Evolutionary conservation across 331 rosid genomes (phyloP).

Genomic region (Cucumis variabilis): DNA sequence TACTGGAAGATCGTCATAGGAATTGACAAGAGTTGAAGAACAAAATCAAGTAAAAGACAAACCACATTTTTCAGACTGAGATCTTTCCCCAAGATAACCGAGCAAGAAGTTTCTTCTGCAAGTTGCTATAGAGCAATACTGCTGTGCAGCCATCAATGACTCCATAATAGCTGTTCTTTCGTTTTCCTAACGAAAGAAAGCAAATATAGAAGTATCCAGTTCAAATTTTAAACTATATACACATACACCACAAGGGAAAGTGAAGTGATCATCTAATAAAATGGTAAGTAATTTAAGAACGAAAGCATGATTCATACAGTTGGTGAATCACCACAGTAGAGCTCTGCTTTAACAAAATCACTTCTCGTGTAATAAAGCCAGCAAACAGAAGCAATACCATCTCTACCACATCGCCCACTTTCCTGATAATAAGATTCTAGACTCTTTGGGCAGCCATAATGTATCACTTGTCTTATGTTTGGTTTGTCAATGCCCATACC

Average conservation of each 20-base stretch:
- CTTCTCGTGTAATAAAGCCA: slow-evolving; percentile 93
- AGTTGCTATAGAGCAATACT: slow-evolving; percentile 68
- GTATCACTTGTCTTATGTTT: slow-evolving; percentile 86
- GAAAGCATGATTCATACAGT: slow-evolving; percentile 48
- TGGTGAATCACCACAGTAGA: slow-evolving; percentile 66
- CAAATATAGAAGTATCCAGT: neutral
- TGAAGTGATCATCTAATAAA: neutral
- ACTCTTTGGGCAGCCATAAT: slow-evolving; percentile 95
- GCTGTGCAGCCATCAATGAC: slow-evolving; percentile 82
- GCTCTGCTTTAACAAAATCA: slow-evolving; percentile 71
- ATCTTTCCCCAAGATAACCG: slow-evolving; percentile 74
- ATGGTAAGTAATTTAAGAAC: neutral
- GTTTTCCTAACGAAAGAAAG: slow-evolving; percentile 58
- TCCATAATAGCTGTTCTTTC: slow-evolving; percentile 80
- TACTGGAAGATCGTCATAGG: neutral
- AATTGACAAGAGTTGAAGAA: slow-evolving; percentile 3
- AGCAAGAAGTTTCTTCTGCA: slow-evolving; percentile 92
- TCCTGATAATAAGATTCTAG: slow-evolving; percentile 91
- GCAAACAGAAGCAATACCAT: slow-evolving; percentile 90
- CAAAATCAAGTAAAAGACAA: slow-evolving; percentile 43
- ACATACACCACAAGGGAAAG: neutral
- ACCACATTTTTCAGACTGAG: slow-evolving; percentile 78
- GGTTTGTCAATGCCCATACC: slow-evolving; percentile 99
- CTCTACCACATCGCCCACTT: slow-evolving; percentile 97
- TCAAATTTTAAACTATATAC: slow-evolving; percentile 1